Evolutionary conservation across 805 yeast species (phyloP), one percentile per base, ranked within the genome.

Genomic region (Yamadazyma scolyti): DNA sequence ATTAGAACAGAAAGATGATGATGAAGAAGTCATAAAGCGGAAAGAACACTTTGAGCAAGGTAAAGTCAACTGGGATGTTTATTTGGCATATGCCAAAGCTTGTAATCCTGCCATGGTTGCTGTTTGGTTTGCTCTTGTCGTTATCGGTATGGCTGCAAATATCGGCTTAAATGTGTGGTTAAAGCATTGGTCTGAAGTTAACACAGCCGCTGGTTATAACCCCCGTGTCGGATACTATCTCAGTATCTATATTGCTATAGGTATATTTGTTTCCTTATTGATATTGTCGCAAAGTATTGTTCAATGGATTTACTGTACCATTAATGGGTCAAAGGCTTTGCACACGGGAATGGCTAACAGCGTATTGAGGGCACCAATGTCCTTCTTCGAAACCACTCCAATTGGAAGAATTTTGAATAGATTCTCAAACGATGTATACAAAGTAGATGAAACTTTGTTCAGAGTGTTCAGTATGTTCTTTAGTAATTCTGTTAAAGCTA

Each of bases 131-230:
- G 31, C 52, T 1, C 68, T 77, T 41, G 68, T 83, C 39, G 49
- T 82, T n/a, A 27, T 71, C 4, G 70, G 85, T 0, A 82, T 76
- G 72, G 52, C 70, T 8, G 49, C 79, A 29, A 71, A 79, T 35
- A 90, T 86, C 30, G 61, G 63, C 26, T 79, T 88, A 21, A 88
- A 81, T 52, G 75, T 90, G 32, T 93, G 99, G 99, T 73, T 90
- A 47, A 93, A 90, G 56, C 86, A 86, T 56, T 90, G 98, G 98
- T 85, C 97, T 9, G 98, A 90, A 53, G 75, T 82, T 14, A 90
- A 90, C 52, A 72, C 89, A 3, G 61, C 56, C 25, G 52, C 61
- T 23, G 90, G 87, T 16, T 60, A 60, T 34, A 89, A 90, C 53
- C 94, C 95, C 2, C 54, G 77, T 37, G 75, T 82, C 10, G 63